Evolutionary conservation across 2,329 filamentous ascomycete species (phyloP), one percentile per base, ranked within the genome.

Genomic region (Colletotrichum filicis): DNA sequence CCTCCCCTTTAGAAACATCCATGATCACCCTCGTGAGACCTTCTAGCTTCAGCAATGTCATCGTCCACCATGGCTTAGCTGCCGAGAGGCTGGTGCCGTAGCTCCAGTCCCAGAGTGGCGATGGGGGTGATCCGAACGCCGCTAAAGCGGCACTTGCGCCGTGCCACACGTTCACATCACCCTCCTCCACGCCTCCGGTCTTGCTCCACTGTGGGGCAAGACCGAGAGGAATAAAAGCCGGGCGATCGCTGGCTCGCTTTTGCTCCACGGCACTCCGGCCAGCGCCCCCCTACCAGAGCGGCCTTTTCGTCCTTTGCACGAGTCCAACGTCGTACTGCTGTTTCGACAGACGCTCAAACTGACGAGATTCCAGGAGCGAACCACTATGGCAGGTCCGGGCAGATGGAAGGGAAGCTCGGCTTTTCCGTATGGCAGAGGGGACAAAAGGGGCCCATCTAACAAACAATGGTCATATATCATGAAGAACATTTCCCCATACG

Each of bases 161-260:
- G 55, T 58, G 28, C 55, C 55, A 58, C 28, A 58, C 37, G 16
- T 42, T 42, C 37, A 42, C 37, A 19, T 16, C 37, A 42, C 37
- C 37, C 37, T 42, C 14, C 37, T 42, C 6, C 14, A 42, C 6
- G 37, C 16, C 37, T 42, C 37, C 37, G 37, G 14, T 42, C 28
- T 58, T 28, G 55, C 55, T 58, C 58, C 58, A 24, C 42, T 26
- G 62, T 71, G 68, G 68, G 68, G 56, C 62, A 66, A 28, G 12
- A 56, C 68, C 68, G 68, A 71, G 63, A 22, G 32, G 35, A 49
- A 67, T 56, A 49, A 53, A 70, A 59, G 16, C 52, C 30, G 62
- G 55, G 5, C 37, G 24, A 59, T 66, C 16, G 42, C 61, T 55
- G 53, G 6, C 61, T 66, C 67, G 67, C 67, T 59, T 56, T 59